Evolutionary conservation across 202 grass and related monocot species (phyloP).

Genomic region (Musa balbisiana): DNA sequence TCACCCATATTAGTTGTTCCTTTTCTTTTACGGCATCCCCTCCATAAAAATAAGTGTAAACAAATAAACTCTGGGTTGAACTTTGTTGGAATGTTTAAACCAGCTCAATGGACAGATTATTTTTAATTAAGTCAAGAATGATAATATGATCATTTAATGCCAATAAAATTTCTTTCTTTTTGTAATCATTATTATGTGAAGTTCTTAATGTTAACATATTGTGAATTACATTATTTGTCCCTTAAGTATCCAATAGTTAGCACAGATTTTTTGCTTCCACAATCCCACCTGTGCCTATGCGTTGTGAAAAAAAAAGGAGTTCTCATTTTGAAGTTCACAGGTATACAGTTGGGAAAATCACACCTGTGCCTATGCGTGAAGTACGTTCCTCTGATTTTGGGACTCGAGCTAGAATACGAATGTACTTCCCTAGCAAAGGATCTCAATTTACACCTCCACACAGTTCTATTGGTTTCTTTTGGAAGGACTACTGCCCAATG

Average conservation of each 20-base stretch:
- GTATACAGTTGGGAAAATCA: slow-evolving; percentile 99
- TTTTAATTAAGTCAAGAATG: not conserved
- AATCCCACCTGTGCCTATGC: no score
- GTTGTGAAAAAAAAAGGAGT: slow-evolving; percentile 3
- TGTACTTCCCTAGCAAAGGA: slow-evolving; percentile 83
- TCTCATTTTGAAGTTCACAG: slow-evolving; percentile 28
- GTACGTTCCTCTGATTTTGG: slow-evolving; percentile 98
- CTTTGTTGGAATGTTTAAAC: not conserved
- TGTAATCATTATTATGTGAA: not conserved
- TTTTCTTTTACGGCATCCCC: not conserved
- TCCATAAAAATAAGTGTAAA: not conserved
- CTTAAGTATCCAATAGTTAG: not conserved
- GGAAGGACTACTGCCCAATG: slow-evolving; percentile 99
- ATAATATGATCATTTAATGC: not conserved
- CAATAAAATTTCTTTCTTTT: not conserved
- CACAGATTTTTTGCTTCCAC: not conserved
- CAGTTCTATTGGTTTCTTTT: slow-evolving; percentile 82
- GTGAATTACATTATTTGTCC: not conserved
- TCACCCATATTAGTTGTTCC: not conserved
- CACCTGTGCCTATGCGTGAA: slow-evolving; percentile 92
- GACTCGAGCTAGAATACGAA: slow-evolving; percentile 76
- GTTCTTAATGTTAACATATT: not conserved
- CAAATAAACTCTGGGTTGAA: not conserved
- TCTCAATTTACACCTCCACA: slow-evolving; percentile 96
- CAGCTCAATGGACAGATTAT: not conserved